Evolutionary conservation across 345 rosid species (phyloP).

Genomic region (Firmiana major): DNA sequence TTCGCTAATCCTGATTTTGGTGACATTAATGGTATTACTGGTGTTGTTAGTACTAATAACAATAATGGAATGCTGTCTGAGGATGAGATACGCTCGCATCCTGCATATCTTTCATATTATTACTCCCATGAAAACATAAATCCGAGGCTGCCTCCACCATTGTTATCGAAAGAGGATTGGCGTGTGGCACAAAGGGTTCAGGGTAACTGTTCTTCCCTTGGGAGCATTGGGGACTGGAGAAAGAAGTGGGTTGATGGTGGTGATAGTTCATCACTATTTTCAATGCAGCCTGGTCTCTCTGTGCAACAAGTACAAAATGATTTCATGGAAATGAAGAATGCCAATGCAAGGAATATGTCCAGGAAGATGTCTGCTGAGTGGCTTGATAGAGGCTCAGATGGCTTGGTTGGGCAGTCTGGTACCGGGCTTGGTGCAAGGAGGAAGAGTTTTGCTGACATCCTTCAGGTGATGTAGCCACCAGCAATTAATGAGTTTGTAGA

Average conservation of each 20-base stretch:
- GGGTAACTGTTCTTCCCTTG: constrained; percentile 46
- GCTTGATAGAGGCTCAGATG: constrained; percentile 43
- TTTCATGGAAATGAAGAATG: constrained; percentile 59
- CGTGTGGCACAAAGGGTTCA: constrained; percentile 81
- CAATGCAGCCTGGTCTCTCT: constrained; percentile 68
- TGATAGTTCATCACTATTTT: constrained; percentile 56
- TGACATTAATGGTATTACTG: constrained; percentile 22
- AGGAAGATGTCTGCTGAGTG: constrained; percentile 45
- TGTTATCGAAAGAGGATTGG: constrained; percentile 91
- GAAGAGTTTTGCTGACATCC: constrained; percentile 96
- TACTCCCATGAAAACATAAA: constrained; percentile 72
- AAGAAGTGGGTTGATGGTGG: constrained; percentile 31
- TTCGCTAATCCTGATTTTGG: constrained; percentile 41
- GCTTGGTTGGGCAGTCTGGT: constrained; percentile 34
- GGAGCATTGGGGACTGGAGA: constrained; percentile 54
- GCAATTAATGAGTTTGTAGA: not conserved
- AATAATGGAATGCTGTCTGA: constrained; percentile 48
- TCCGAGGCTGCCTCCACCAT: constrained; percentile 85
- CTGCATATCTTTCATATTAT: constrained; percentile 73
- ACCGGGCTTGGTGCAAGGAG: constrained; percentile 69
- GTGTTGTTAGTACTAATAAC: constrained; percentile 12
- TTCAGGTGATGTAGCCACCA: constrained; percentile 51
- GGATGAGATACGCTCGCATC: constrained; percentile 80
- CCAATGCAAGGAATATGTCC: constrained; percentile 33
- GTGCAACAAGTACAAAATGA: constrained; percentile 64